Evolutionary conservation across 2,329 filamentous ascomycete genomes (phyloP).

Genomic region (Fusarium illudens): DNA sequence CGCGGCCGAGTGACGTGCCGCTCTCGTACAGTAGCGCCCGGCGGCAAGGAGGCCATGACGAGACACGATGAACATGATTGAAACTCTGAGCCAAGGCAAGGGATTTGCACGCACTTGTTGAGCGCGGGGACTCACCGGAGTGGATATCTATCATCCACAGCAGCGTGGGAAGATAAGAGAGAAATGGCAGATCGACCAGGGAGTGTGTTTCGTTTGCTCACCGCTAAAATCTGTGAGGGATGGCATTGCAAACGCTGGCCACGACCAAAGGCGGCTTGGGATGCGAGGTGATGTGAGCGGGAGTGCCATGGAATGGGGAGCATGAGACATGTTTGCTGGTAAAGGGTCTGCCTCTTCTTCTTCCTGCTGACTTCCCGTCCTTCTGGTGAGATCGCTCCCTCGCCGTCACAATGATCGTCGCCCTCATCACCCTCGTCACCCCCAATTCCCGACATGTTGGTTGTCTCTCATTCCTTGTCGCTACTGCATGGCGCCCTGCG

Average conservation of each 20-base stretch:
- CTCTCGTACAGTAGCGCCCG: conserved; percentile 37
- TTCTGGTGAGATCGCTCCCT: neutral
- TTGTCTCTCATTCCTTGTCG: neutral
- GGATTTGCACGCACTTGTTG: neutral
- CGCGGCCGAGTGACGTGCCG: conserved; percentile 36
- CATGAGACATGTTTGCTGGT: neutral
- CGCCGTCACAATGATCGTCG: neutral
- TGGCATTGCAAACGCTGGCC: neutral
- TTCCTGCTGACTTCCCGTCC: neutral
- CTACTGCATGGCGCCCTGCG: neutral
- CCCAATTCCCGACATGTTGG: neutral
- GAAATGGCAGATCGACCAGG: conserved; percentile 2
- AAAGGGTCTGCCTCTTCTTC: neutral
- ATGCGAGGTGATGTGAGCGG: conserved; percentile 7
- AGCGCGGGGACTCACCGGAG: conserved; percentile 6
- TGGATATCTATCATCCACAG: neutral
- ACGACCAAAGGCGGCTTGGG: neutral
- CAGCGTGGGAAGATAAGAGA: neutral
- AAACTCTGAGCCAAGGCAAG: neutral
- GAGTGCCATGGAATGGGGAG: neutral
- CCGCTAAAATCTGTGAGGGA: conserved; percentile 12
- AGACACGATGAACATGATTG: neutral
- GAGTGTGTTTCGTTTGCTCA: conserved; percentile 23
- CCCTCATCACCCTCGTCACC: neutral
- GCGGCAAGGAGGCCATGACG: conserved; percentile 23